phyloP scores from a whole-genome alignment of 192 early-diverging fungal genomes.

The Entrophospora sp. region DNA sequence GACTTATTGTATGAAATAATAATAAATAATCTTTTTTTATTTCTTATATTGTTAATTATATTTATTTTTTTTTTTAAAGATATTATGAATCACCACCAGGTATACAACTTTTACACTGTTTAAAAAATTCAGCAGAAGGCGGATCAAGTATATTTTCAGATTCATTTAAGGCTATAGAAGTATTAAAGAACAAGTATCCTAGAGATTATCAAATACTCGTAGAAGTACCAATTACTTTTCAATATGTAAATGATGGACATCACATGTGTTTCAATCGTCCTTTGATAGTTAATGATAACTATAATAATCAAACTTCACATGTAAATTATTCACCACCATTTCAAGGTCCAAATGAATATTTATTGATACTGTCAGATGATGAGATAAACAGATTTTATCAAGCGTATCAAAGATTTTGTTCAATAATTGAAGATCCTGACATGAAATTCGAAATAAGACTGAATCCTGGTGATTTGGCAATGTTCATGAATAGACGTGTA shows the following conservation, averaged over 20 bases:
- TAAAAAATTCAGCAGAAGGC: constrained; percentile 69
- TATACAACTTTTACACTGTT: constrained; percentile 67
- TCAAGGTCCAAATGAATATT: constrained; percentile 58
- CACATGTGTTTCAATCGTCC: constrained; percentile 61
- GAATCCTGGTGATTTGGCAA: constrained; percentile 57
- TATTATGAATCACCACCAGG: constrained; percentile 76
- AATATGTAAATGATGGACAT: constrained; percentile 72
- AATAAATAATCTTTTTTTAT: neutral
- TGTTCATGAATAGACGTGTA: constrained; percentile 75
- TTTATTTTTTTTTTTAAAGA: constrained; percentile 27
- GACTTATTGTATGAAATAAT: constrained; percentile 62
- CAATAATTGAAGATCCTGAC: constrained; percentile 45
- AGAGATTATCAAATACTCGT: constrained; percentile 51
- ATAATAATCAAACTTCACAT: constrained; percentile 32
- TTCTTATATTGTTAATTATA: neutral
- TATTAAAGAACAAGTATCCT: constrained; percentile 45
- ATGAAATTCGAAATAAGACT: constrained; percentile 52
- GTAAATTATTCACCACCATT: constrained; percentile 81
- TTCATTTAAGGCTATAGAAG: constrained; percentile 56
- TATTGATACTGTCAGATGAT: neutral
- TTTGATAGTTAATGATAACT: constrained; percentile 45
- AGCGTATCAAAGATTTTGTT: constrained; percentile 54
- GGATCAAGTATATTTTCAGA: constrained; percentile 71
- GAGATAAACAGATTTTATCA: constrained; percentile 50
- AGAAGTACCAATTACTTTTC: constrained; percentile 61